Evolutionary conservation across 345 rosid genomes (phyloP), one percentile per base, ranked within the genome.

Genomic region (thale cress (Arabidopsis thaliana)): DNA sequence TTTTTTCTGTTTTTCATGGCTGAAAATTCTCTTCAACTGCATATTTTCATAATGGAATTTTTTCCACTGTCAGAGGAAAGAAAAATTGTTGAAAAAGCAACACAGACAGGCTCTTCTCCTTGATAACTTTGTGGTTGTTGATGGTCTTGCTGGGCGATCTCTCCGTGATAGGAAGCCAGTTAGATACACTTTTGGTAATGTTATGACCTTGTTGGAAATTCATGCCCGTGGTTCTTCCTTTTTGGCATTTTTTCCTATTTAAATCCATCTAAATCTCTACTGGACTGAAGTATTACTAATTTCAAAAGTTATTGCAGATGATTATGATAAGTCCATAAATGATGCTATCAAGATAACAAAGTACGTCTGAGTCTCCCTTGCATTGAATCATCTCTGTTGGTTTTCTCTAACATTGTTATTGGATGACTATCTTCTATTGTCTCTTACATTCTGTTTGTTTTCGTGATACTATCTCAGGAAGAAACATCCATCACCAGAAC

Each of bases 101-200:
- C 99, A 95, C 64, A 88, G 99, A 79, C 93, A 95, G 82, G 98
- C 98, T 73, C 77, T 90, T 68, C 98, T 92, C 77, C 98, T 95
- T 57, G 89, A 95, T 81, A 95, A 84, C 84, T 92, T 69, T 78
- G 23, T 89, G 83, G 80, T 40, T 77, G 85, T 84, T 42, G 99
- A 95, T 40, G 98, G 96, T 69, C 87, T 88, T 87, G 80, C 84
- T 9, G 99, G 97, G 49, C 99, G 99, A 42, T 86, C 98, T 55
- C 98, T 88, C 72, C 99, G 99, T 68, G 97, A 92, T 76, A 86
- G 99, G 76, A 95, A 95, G 69, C 99, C 97, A 58, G 99, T 95
- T 67, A 88, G 96, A 72, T 95, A 92, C 64, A 95, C 99, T 62
- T 95, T 95, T 81, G 99, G 99, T 90, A 87, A 82, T 85, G 68